phyloP scores from a whole-genome alignment of 371 early-diverging fungal genomes.

The Gilbertella persicaria region DNA sequence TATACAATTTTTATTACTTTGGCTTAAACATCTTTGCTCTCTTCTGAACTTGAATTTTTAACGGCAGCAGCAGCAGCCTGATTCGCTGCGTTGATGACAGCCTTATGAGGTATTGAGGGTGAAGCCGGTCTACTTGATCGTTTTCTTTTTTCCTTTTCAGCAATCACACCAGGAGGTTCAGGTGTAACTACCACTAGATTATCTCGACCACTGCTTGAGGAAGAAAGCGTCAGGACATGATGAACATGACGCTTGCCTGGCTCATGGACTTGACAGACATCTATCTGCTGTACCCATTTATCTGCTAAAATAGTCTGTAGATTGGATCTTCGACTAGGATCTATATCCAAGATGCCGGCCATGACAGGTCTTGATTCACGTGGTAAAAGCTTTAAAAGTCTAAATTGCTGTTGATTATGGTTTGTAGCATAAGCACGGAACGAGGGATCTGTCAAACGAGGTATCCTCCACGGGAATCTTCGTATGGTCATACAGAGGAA shows the following conservation, averaged over 20 bases:
- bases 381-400: slow-evolving; percentile 55
- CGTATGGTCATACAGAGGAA: slow-evolving; percentile 68
- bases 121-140: slow-evolving; percentile 25
- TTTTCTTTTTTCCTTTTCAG: slow-evolving; percentile 45
- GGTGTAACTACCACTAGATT: slow-evolving; percentile 43
- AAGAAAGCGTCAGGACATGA: slow-evolving; percentile 38
- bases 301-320: slow-evolving; percentile 46
- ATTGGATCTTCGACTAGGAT: slow-evolving; percentile 51
- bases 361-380: slow-evolving; percentile 49
- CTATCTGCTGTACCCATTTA: slow-evolving; percentile 61
- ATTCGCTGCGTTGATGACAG: neutral
- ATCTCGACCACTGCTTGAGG: slow-evolving; percentile 20
- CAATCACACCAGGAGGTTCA: slow-evolving; percentile 51
- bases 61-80: neutral
- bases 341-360: slow-evolving; percentile 52
- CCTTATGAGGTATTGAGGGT: slow-evolving; percentile 9
- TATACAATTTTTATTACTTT: no score
- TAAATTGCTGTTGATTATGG: slow-evolving; percentile 40
- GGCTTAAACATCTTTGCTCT: no score
- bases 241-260: slow-evolving; percentile 51
- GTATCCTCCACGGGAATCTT: slow-evolving; percentile 72
- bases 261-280: slow-evolving; percentile 54
- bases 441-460: slow-evolving; percentile 51
- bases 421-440: slow-evolving; percentile 51
- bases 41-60: no score